Evolutionary conservation across 371 early-diverging fungal species (phyloP).

Genomic region (Smittium mucronatum): DNA sequence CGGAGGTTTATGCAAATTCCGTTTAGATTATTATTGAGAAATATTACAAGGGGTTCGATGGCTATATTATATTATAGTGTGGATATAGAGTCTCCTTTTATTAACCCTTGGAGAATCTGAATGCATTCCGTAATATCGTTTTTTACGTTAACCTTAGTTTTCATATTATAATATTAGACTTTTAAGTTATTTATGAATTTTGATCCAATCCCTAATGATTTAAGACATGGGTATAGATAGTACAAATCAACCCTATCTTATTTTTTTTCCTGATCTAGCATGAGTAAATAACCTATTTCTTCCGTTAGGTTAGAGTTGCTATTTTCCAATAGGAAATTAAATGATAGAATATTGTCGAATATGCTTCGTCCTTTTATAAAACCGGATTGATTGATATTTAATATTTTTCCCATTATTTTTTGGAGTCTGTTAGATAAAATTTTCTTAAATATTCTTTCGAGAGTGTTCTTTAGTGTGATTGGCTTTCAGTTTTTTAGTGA

Average conservation of each 20-base stretch:
- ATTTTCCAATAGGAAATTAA: slow-evolving; percentile 1
- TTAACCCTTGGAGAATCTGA: slow-evolving; percentile 7
- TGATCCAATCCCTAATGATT: background rate
- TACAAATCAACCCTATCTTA: slow-evolving; percentile 6
- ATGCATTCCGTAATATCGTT: slow-evolving; percentile 1
- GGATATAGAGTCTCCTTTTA: slow-evolving; percentile 14
- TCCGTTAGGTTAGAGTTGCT: background rate
- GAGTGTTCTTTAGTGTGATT: slow-evolving; percentile 14
- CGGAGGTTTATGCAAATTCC: background rate
- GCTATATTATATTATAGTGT: slow-evolving; percentile 14
- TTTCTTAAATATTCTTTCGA: slow-evolving; percentile 11
- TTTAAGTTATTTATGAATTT: background rate
- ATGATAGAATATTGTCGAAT: background rate
- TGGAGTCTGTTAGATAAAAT: slow-evolving; percentile 8
- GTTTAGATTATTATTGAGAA: background rate
- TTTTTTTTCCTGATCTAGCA: slow-evolving; percentile 5
- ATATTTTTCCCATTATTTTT: background rate
- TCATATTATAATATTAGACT: background rate
- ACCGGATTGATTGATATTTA: background rate
- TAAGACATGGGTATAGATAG: background rate
- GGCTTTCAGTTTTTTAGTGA: slow-evolving; percentile 13
- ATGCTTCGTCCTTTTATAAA: slow-evolving; percentile 7
- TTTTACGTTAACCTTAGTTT: slow-evolving; percentile 6
- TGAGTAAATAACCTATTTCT: background rate
- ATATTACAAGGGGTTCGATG: slow-evolving; percentile 12